Evolutionary conservation across 805 yeast species (phyloP).

Genomic region (Kluyveromyces aestuarii): DNA sequence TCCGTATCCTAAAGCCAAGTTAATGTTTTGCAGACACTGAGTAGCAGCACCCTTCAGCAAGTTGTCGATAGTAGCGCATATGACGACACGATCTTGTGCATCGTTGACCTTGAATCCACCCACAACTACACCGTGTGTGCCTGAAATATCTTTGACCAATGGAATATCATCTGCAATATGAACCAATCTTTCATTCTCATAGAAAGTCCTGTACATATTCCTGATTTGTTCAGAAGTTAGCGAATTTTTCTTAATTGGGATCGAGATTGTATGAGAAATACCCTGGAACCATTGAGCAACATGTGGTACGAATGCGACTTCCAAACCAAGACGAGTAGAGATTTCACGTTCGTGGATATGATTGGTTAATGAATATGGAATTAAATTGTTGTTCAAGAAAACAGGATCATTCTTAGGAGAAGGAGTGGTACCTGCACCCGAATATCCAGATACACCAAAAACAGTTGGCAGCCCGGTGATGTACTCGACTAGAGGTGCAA

Average conservation of each 20-base stretch:
- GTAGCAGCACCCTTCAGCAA: conserved; percentile 97
- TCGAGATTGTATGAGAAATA: conserved; percentile 81
- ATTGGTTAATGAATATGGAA: conserved; percentile 93
- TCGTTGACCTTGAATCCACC: conserved; percentile 96
- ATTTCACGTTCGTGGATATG: conserved; percentile 96
- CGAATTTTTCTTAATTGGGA: conserved; percentile 65
- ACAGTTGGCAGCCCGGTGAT: conserved; percentile 68
- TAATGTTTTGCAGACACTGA: conserved; percentile 94
- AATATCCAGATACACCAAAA: conserved; percentile 96
- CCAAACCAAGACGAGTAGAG: conserved; percentile 64
- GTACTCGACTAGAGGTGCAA: conserved; percentile 73
- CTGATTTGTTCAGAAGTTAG: conserved; percentile 68
- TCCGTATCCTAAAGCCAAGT: conserved; percentile 78
- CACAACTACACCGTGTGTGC: conserved; percentile 88
- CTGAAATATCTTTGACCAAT: conserved; percentile 79
- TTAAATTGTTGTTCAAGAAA: conserved; percentile 68
- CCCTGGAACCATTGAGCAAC: conserved; percentile 99
- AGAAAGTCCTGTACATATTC: conserved; percentile 77
- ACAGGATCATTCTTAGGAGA: conserved; percentile 87
- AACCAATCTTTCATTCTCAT: conserved; percentile 77
- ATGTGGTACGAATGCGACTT: conserved; percentile 89
- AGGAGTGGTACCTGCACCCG: conserved; percentile 99
- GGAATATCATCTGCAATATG: conserved; percentile 90
- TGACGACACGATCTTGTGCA: conserved; percentile 80
- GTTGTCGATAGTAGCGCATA: conserved; percentile 93